Percentiles rank a stretch among this genome's conserved stretches.
These are phyloP conservation scores for Chlamydomonas eustigma DNA, from an alignment of 139 green algal species.

Conservation along the genomic window DNA sequence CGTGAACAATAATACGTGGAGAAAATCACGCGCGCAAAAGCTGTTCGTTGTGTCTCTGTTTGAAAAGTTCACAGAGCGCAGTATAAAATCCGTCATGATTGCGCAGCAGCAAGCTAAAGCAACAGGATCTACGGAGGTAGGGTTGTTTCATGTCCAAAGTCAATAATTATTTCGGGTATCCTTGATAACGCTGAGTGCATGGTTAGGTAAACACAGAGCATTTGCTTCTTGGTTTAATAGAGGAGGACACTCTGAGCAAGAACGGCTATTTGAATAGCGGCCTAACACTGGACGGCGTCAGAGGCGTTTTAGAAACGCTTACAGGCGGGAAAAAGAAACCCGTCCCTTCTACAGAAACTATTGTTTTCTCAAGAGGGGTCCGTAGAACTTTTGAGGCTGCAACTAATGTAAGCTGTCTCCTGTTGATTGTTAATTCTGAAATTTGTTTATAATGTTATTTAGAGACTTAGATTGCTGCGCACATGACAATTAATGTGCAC, in stretches of 20 bases:
- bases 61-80: conserved; percentile 79
- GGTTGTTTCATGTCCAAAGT: background rate
- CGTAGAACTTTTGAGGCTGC: conserved; percentile 82
- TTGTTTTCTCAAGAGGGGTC: conserved; percentile 72
- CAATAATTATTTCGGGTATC: background rate
- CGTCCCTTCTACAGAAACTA: conserved; percentile 30
- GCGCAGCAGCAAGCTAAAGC: conserved; percentile 68
- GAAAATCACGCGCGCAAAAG: too few species aligned
- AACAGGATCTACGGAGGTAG: conserved; percentile 56
- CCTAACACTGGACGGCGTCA: conserved; percentile 48
- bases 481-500: too few species aligned
- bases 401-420: conserved; percentile 53
- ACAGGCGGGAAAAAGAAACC: conserved; percentile 30
- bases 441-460: too few species aligned
- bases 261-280: conserved; percentile 68
- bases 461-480: too few species aligned
- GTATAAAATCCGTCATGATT: conserved; percentile 82
- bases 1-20: too few species aligned
- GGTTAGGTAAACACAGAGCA: conserved; percentile 74
- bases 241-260: conserved; percentile 58
- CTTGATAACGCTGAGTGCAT: background rate
- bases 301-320: conserved; percentile 35
- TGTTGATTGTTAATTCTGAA: too few species aligned
- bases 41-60: conserved; percentile 36
- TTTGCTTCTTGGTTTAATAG: conserved; percentile 84